Evolutionary conservation across 371 early-diverging fungal genomes (phyloP).

Genomic region (Sporodiniella umbellata): DNA sequence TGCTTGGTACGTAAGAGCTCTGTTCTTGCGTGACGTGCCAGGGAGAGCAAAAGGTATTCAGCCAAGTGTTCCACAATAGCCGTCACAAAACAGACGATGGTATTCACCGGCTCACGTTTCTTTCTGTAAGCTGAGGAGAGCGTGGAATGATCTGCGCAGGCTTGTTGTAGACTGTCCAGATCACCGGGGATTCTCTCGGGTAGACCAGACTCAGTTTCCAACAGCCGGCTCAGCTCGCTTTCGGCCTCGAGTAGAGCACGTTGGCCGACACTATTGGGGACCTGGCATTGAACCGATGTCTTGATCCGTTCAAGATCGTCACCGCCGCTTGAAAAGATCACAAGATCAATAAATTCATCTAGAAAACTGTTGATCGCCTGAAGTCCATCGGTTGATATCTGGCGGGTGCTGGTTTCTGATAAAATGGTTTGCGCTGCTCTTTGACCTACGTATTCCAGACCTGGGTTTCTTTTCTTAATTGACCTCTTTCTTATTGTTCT

Average conservation of each 20-base stretch:
- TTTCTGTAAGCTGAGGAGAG: too few species aligned
- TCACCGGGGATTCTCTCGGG: too few species aligned
- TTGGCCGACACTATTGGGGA: constrained; percentile 52
- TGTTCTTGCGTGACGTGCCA: constrained; percentile 49
- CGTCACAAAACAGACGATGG: constrained; percentile 60
- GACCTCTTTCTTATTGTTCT: neutral
- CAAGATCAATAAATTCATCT: constrained; percentile 53
- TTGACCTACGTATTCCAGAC: constrained; percentile 44
- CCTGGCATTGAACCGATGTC: constrained; percentile 35
- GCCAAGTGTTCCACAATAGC: constrained; percentile 61
- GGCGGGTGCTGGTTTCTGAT: constrained; percentile 54
- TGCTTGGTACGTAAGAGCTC: constrained; percentile 56
- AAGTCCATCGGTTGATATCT: constrained; percentile 60
- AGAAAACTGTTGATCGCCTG: constrained; percentile 58
- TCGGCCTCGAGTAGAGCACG: constrained; percentile 68
- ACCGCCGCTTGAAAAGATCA: constrained; percentile 43
- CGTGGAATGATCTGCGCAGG: constrained; percentile 52
- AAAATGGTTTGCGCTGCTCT: constrained; percentile 66
- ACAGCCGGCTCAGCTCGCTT: constrained; percentile 37
- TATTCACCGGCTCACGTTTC: too few species aligned
- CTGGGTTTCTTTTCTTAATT: neutral
- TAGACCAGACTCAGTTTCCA: constrained; percentile 2
- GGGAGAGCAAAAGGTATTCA: constrained; percentile 50
- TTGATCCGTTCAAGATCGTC: constrained; percentile 51
- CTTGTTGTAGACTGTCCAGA: constrained; percentile 24